Evolutionary conservation across 2,329 filamentous ascomycete species (phyloP).

Genomic region (Macroventuria anomochaeta): DNA sequence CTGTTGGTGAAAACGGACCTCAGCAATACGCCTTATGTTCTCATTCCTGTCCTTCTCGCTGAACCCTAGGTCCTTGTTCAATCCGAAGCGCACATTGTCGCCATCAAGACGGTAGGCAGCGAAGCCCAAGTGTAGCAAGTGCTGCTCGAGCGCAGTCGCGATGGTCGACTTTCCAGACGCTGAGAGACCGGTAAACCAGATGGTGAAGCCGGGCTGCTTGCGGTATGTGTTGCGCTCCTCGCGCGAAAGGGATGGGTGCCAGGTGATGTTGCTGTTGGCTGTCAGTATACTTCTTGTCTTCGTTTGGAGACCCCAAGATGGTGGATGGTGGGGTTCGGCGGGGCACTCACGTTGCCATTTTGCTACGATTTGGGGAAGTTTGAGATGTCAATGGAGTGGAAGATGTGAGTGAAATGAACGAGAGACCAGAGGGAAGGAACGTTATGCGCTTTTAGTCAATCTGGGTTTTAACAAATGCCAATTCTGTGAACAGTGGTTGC

Average conservation of each 20-base stretch:
- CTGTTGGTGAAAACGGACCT: slow-evolving; percentile 54
- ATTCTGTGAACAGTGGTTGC: slow-evolving; percentile 11
- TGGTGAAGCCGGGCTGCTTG: slow-evolving; percentile 87
- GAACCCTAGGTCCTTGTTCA: slow-evolving; percentile 98
- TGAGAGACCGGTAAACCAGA: slow-evolving; percentile 97
- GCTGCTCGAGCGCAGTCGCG: slow-evolving; percentile 94
- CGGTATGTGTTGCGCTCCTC: slow-evolving; percentile 75
- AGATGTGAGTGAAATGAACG: neutral
- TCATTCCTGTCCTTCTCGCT: slow-evolving; percentile 91
- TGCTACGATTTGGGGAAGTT: neutral
- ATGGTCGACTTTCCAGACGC: slow-evolving; percentile 98
- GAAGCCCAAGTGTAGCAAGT: slow-evolving; percentile 84
- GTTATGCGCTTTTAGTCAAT: slow-evolving; percentile 2
- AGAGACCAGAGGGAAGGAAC: neutral
- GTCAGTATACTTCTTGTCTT: slow-evolving; percentile 7
- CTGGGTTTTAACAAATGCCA: slow-evolving; percentile 12
- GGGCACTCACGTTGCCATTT: slow-evolving; percentile 47
- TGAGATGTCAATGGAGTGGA: neutral
- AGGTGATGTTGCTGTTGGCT: slow-evolving; percentile 78
- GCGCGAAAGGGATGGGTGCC: slow-evolving; percentile 82
- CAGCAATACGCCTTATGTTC: slow-evolving; percentile 95
- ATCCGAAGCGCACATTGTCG: slow-evolving; percentile 96
- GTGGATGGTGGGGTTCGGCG: slow-evolving; percentile 36
- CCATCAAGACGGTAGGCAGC: slow-evolving; percentile 93
- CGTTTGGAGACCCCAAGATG: neutral